A percentile compares a stretch with the other conserved stretches of the same genome.
Conservation (phyloP, 805 yeast species). For the Tetrapisispora arboricola region DNA sequence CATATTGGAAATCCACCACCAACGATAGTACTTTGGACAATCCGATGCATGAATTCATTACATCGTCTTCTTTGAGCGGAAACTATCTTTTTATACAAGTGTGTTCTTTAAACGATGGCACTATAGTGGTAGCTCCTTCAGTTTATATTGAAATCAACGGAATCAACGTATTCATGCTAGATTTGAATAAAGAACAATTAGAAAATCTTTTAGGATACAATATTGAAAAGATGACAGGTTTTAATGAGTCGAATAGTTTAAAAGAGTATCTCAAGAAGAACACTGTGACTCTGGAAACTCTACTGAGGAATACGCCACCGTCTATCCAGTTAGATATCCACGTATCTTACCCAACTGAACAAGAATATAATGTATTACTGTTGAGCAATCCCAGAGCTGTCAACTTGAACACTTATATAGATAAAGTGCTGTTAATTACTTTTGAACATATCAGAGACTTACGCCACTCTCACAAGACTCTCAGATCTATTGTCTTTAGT, state of each 20-base stretch:
- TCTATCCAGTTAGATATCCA: conserved; percentile 63
- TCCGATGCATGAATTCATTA: conserved; percentile 28
- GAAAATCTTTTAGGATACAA: conserved; percentile 24
- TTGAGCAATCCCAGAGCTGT: conserved; percentile 34
- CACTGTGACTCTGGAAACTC: conserved; percentile 49
- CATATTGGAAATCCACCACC: conserved; percentile 91
- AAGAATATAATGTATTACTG: conserved; percentile 34
- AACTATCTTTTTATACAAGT: conserved; percentile 62
- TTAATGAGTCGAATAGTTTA: conserved; percentile 21
- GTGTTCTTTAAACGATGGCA: conserved; percentile 68
- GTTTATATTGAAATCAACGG: conserved; percentile 44
- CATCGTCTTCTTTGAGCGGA: conserved; percentile 84
- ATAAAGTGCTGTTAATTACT: conserved; percentile 55
- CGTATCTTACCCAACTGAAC: conserved; percentile 61
- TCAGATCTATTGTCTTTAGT: conserved; percentile 70
- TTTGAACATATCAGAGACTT: conserved; percentile 61
- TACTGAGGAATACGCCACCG: conserved; percentile 46
- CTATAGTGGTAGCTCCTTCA: conserved; percentile 71
- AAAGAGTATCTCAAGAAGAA: conserved; percentile 26
- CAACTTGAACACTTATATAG: conserved; percentile 66
- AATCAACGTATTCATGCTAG: conserved; percentile 50
- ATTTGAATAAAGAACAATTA: conserved; percentile 34
- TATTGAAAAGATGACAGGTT: conserved; percentile 13
- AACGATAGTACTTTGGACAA: conserved; percentile 28
- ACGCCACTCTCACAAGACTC: conserved; percentile 29